phyloP scores from a whole-genome alignment of 345 rosid genomes.

The Sisymbrium altissimum region DNA sequence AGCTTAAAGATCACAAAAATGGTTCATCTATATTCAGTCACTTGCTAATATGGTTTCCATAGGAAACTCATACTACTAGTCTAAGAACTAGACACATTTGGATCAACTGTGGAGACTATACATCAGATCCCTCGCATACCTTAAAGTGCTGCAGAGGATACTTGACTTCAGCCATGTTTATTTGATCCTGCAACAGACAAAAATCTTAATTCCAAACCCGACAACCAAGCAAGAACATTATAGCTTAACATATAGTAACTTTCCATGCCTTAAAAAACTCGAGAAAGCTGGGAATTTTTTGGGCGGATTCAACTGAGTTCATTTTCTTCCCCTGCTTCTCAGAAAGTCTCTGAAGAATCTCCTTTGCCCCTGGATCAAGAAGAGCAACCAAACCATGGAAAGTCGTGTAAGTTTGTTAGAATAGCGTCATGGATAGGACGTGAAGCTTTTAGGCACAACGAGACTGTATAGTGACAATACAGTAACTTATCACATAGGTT shows the following conservation, averaged over 20 bases:
- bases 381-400: conserved; percentile 2
- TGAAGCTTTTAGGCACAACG: background rate
- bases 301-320: conserved; percentile 73
- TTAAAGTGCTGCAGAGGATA: conserved; percentile 80
- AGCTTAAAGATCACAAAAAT: background rate
- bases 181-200: conserved; percentile 66
- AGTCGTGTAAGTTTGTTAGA: background rate
- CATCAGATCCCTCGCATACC: conserved; percentile 40
- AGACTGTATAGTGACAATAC: background rate
- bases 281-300: conserved; percentile 70
- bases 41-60: background rate
- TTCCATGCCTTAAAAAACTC: conserved; percentile 62
- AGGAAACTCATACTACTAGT: background rate
- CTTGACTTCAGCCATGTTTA: conserved; percentile 85
- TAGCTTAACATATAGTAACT: background rate
- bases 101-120: background rate
- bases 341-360: conserved; percentile 69
- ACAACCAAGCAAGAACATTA: background rate
- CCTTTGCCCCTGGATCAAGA: conserved; percentile 69
- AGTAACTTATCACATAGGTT: conserved; percentile 1
- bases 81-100: background rate
- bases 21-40: background rate
- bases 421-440: background rate
- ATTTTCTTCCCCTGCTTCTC: conserved; percentile 89
- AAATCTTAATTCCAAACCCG: conserved; percentile 3